Percentiles rank a stretch among this genome's conserved stretches.
These are phyloP conservation scores for Apiotrichum akiyoshidainum DNA, from an alignment of 1,284 basidiomycete genomes.

Conservation along the genomic window DNA sequence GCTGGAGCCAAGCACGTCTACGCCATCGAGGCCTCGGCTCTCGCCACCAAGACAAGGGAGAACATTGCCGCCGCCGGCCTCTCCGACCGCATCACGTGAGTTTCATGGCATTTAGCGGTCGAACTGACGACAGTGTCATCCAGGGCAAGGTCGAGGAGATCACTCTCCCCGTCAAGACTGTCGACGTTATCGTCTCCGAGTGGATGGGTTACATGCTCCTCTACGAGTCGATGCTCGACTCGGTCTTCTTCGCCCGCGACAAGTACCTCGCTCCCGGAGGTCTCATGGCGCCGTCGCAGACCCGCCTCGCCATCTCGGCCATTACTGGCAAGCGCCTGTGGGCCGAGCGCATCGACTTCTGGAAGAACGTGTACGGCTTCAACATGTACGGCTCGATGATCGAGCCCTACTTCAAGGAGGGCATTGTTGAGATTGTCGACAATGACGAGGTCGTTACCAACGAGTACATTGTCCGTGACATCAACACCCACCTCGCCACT, in stretches of 20 bases:
- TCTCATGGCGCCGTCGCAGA: constrained; percentile 89
- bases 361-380: constrained; percentile 89
- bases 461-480: constrained; percentile 64
- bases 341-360: constrained; percentile 80
- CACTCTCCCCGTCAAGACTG: constrained; percentile 64
- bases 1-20: constrained; percentile 90
- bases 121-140: constrained; percentile 59
- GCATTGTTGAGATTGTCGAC: constrained; percentile 74
- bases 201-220: constrained; percentile 95
- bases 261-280: constrained; percentile 61
- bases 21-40: constrained; percentile 86
- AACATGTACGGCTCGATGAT: constrained; percentile 71
- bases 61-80: constrained; percentile 80
- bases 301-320: constrained; percentile 75
- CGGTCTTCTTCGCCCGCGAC: constrained; percentile 60
- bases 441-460: constrained; percentile 67
- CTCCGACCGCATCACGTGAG: constrained; percentile 69
- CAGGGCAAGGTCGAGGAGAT: constrained; percentile 87
- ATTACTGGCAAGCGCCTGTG: constrained; percentile 71
- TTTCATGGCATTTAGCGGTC: constrained; percentile 21
- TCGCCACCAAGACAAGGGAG: constrained; percentile 74
- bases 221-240: constrained; percentile 97
- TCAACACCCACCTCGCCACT: constrained; percentile 65
- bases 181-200: constrained; percentile 92
- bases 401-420: constrained; percentile 65